Evolutionary conservation across 371 early-diverging fungal species (phyloP), one percentile per base, ranked within the genome.

Genomic region (Rhizopus delemar): DNA sequence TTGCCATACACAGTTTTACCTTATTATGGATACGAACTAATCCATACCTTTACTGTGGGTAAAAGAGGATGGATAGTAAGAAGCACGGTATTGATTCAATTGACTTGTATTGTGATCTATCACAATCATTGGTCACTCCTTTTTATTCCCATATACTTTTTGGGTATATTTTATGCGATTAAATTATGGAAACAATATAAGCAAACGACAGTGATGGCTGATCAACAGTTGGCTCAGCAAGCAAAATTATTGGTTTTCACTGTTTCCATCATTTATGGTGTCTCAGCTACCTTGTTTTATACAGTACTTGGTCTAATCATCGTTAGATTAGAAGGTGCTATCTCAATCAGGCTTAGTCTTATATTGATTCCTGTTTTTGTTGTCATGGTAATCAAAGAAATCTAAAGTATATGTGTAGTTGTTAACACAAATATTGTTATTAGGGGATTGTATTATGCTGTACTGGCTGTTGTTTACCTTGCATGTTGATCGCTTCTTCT

Each of bases 301-400:
- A 81, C 88, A 32, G 75, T 89, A 41, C 72, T 92, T n/a, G 93
- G 88, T 0, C 69, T 93, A 48, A 71, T 93, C 16, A 83, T 87
- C 3, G 66, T 77, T 49, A 81, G 86, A 8, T 71, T 93, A 31
- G 86, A 86, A 50, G 78, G 79, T 51, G 69, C 74, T 33, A 49
- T 51, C 0, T 69, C 63, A 46, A 78, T 86, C 28, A 70, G 72
- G 11, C 72, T 87, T 45, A 77, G 86, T 0, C 69, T 82, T n/a
- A 86, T 94, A 22, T 71, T 94, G 57, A 87, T 91, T 33, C 91
- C 94, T 12, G 76, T 93, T n/a, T 92, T 94, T 63, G 83, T 94
- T 50, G 67, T 88, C 4, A 60, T 89, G 59, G 71, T 77, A 57
- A 53, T 78, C 39, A 48, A 15, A 12, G 7, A 43, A 13, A 1